These are phyloP conservation scores for Metarhizium album DNA, from an alignment of 2,329 filamentous ascomycete genomes.

Conservation along the genomic window DNA sequence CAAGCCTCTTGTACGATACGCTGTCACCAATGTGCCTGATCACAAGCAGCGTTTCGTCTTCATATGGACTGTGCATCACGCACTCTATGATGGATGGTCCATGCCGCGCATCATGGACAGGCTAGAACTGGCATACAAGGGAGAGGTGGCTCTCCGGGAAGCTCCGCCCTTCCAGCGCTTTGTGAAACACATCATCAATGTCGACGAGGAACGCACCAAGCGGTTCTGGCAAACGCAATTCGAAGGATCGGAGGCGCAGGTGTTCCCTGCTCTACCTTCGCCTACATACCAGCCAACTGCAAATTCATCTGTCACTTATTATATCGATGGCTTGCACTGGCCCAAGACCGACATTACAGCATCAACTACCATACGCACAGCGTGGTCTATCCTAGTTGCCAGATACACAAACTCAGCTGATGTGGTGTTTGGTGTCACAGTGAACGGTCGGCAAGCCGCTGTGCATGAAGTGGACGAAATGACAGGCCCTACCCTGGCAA, in stretches of 20 bases:
- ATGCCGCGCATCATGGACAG: slow-evolving; percentile 31
- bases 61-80: slow-evolving; percentile 36
- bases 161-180: slow-evolving; percentile 26
- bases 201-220: slow-evolving; percentile 24
- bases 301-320: slow-evolving; percentile 1
- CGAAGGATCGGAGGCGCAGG: neutral
- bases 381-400: slow-evolving; percentile 23
- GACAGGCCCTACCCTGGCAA: slow-evolving; percentile 19
- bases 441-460: slow-evolving; percentile 17
- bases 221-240: slow-evolving; percentile 26
- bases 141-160: slow-evolving; percentile 15
- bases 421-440: slow-evolving; percentile 16
- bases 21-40: neutral
- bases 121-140: slow-evolving; percentile 26
- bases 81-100: slow-evolving; percentile 41
- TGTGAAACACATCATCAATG: slow-evolving; percentile 27
- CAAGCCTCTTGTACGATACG: slow-evolving; percentile 9
- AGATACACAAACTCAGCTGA: slow-evolving; percentile 25
- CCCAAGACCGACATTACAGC: slow-evolving; percentile 9
- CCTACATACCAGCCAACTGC: neutral
- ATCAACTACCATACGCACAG: slow-evolving; percentile 15
- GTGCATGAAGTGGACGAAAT: slow-evolving; percentile 16
- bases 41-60: slow-evolving; percentile 1
- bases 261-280: slow-evolving; percentile 1
- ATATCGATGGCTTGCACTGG: slow-evolving; percentile 3